These are phyloP conservation scores for Fusarium newnesense DNA, from an alignment of 2,329 filamentous ascomycete species.

Conservation along the genomic window DNA sequence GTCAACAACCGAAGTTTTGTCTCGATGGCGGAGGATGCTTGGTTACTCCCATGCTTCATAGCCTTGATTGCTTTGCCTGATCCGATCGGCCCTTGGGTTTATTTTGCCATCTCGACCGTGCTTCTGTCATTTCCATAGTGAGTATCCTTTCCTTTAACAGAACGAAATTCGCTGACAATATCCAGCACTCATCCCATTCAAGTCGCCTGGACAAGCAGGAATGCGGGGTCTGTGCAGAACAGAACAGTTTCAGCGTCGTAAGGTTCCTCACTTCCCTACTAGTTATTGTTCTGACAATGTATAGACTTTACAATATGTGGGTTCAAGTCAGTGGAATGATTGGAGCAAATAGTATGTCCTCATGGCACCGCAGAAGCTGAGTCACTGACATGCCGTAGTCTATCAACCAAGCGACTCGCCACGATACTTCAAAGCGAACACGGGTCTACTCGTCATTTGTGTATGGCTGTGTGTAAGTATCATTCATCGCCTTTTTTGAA, in stretches of 20 bases:
- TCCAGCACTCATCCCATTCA: neutral
- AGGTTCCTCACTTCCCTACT: neutral
- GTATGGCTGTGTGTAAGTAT: conserved; percentile 7
- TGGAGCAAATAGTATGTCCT: conserved; percentile 44
- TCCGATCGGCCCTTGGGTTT: neutral
- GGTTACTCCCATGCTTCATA: conserved; percentile 64
- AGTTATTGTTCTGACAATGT: neutral
- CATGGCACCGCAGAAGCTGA: fast-evolving
- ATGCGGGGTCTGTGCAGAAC: conserved; percentile 51
- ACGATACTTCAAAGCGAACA: conserved; percentile 52
- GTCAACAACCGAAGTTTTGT: conserved; percentile 61
- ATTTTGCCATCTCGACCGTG: neutral
- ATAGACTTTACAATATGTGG: conserved; percentile 61
- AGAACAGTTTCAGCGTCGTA: conserved; percentile 60
- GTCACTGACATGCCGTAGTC: conserved; percentile 9
- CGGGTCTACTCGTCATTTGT: conserved; percentile 13
- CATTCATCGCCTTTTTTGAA: fast-evolving
- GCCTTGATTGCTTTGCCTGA: conserved; percentile 55
- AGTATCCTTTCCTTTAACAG: neutral
- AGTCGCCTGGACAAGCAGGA: neutral
- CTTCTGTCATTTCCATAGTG: neutral
- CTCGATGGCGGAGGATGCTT: conserved; percentile 58
- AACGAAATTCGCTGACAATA: neutral
- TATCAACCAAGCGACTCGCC: conserved; percentile 51
- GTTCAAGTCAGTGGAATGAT: conserved; percentile 54